Base-by-base conservation (phyloP, 139 green algal species). In the Spirogloea muscicola region DNA sequence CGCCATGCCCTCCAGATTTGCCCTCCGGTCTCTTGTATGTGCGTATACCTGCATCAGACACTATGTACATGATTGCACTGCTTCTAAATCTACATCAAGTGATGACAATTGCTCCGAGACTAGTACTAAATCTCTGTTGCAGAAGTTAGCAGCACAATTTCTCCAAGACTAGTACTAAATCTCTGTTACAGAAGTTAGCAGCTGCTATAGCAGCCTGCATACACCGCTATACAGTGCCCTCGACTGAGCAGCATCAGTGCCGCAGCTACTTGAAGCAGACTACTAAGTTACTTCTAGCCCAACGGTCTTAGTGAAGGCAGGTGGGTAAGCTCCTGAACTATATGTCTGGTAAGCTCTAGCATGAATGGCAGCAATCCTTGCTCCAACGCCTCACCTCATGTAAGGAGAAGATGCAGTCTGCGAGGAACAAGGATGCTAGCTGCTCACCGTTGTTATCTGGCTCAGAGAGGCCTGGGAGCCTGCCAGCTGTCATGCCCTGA, bases 1-100 rank as follows among this genome's bases (percentile, higher is more conserved):
- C 88, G 5, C 90, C 91, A 63, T 95, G 90, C 1, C 87, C 85
- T 7, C 91, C 92, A 25, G 64, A 86, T 58, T 97, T 96, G 58
- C 89, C 91, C 74, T 92, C 88, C 5, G 94, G 94, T 27, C 78
- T 33, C 38, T 41, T 76, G 51, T 84, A 84, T 38, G 38, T 63
- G 40, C 69, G 37, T 16, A 63, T 41, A 1, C 77, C 77, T 76
- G 67, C 4, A 10, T 10, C 10, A 10, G 31, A 16, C 29, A 64
- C 10, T 16, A 64, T 10, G 10, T 41, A 16, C 31, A 64, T 38
- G 10, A 64, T 10, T 16, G 13, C 55, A 64, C 10, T 64, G 31
- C 31, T 41, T 16, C 16, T 41, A 64, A n/a, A 64, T 41, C 31
- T 16, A 16, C 29, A n/a, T 10, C 13, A 38, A 16, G 16, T 41